Conservation (phyloP, 2,329 filamentous ascomycete genomes). For the Zymoseptoria passerinii region DNA sequence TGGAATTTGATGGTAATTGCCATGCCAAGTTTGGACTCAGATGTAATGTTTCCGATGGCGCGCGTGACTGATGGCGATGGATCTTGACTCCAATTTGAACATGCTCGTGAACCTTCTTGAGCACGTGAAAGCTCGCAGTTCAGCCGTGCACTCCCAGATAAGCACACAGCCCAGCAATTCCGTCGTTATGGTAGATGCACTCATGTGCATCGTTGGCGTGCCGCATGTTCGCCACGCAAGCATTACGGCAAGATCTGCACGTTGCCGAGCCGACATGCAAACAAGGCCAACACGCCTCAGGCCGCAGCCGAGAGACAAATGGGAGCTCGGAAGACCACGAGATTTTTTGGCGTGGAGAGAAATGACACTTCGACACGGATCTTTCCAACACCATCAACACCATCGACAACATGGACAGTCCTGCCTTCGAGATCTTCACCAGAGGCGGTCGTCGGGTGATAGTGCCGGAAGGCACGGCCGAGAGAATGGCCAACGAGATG, state of each 20-base stretch:
- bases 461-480: not conserved
- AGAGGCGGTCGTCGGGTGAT: not conserved
- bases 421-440: not conserved
- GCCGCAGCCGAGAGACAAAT: not conserved
- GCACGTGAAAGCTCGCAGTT: too few species aligned
- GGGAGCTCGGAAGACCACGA: not conserved
- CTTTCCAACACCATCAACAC: not conserved
- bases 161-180: not conserved
- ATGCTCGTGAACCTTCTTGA: too few species aligned
- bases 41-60: too few species aligned
- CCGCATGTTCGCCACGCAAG: not conserved
- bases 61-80: too few species aligned
- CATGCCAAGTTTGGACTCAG: too few species aligned
- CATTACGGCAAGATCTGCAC: not conserved
- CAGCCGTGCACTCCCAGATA: too few species aligned
- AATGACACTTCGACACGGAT: not conserved
- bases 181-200: not conserved
- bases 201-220: not conserved
- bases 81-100: too few species aligned
- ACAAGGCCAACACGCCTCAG: not conserved
- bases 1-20: too few species aligned
- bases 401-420: not conserved
- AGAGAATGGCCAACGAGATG: not conserved
- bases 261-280: not conserved
- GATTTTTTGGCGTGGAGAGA: not conserved